Conservation (phyloP, 495 filamentous ascomycete genomes). For the Xylaria grammica region DNA sequence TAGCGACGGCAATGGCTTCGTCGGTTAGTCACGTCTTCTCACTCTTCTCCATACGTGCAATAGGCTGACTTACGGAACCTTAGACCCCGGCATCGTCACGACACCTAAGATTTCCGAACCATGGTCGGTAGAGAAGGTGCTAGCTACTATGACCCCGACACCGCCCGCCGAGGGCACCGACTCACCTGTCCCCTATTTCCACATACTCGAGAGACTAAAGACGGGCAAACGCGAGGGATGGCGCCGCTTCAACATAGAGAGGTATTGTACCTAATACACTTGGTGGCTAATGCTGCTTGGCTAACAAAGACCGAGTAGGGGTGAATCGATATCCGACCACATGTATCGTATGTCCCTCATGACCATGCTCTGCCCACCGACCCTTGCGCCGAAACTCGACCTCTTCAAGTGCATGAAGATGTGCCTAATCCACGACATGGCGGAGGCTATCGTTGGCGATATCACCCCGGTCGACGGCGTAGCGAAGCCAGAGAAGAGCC, state of each 20-base stretch:
- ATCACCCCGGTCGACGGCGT: conserved; percentile 89
- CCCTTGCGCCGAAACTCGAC: conserved; percentile 71
- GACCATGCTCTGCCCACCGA: conserved; percentile 86
- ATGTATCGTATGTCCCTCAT: conserved; percentile 99
- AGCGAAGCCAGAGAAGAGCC: conserved; percentile 75
- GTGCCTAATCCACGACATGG: conserved; percentile 97
- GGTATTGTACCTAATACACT: conserved; percentile 45
- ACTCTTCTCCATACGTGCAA: neutral
- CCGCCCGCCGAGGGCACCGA: conserved; percentile 62
- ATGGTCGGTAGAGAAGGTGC: conserved; percentile 58
- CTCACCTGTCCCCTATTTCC: conserved; percentile 89
- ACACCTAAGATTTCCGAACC: conserved; percentile 41
- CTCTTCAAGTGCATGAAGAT: conserved; percentile 86
- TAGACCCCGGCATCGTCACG: conserved; percentile 39
- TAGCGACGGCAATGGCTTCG: conserved; percentile 15
- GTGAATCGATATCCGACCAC: conserved; percentile 93
- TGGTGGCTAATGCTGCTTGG: no score
- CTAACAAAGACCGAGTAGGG: no score
- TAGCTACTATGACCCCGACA: conserved; percentile 48
- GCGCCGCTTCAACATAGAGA: conserved; percentile 80
- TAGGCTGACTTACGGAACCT: neutral
- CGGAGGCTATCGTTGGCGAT: conserved; percentile 90
- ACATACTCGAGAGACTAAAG: conserved; percentile 90
- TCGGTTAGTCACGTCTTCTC: conserved; percentile 6
- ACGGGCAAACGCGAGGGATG: conserved; percentile 95